A percentile compares a stretch with the other conserved stretches of the same genome.
Conservation (phyloP, 805 yeast species). For the Zygosaccharomyces siamensis region DNA sequence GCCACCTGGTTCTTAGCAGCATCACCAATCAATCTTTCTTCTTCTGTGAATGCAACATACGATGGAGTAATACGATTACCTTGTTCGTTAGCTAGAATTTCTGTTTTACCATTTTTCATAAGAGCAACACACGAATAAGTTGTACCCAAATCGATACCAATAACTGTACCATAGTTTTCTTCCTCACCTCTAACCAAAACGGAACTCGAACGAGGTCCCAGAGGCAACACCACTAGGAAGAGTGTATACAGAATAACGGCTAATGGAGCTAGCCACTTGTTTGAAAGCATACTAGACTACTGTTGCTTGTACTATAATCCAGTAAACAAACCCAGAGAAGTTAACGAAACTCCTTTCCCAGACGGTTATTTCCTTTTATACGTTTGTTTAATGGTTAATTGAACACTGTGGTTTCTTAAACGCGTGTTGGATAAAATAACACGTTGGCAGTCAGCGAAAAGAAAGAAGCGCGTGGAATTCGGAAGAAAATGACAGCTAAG, state of each 20-base stretch:
- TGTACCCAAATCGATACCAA: constrained; percentile 96
- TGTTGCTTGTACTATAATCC: background rate
- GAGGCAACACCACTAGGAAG: constrained; percentile 30
- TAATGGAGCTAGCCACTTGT: constrained; percentile 47
- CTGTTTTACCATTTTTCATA: constrained; percentile 79
- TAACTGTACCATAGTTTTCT: constrained; percentile 59
- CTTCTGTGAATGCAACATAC: constrained; percentile 86
- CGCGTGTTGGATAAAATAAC: constrained; percentile 2
- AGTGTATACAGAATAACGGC: constrained; percentile 32
- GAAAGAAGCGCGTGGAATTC: constrained; percentile 6
- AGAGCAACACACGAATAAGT: constrained; percentile 96
- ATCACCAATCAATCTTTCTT: constrained; percentile 91
- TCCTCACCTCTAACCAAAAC: constrained; percentile 36
- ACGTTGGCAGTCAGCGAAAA: constrained; percentile 5
- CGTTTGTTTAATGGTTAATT: constrained; percentile 1
- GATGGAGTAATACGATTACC: constrained; percentile 97
- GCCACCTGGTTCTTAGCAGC: constrained; percentile 97
- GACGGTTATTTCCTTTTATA: background rate
- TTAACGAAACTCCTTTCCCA: no score
- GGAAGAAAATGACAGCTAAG: constrained; percentile 6
- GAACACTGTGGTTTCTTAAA: constrained; percentile 6
- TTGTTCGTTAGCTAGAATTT: constrained; percentile 91
- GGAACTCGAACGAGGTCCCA: constrained; percentile 28
- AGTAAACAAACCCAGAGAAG: no score
- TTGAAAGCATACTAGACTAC: constrained; percentile 10